These are phyloP conservation scores for Paraphaeosphaeria minitans DNA, from an alignment of 2,329 filamentous ascomycete species.

Conservation along the genomic window DNA sequence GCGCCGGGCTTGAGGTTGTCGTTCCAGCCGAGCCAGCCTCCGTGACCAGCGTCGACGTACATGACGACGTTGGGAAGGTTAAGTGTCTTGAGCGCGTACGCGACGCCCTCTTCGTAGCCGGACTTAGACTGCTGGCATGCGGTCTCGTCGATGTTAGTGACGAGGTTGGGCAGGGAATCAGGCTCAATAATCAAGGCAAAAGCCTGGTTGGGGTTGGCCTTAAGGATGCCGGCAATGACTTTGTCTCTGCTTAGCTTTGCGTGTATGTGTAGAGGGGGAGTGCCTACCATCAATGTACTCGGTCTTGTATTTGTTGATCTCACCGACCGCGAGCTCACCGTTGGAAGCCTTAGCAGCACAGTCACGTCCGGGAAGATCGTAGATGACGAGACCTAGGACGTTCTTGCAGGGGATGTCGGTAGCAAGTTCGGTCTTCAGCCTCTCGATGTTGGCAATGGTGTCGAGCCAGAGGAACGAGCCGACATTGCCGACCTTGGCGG, in stretches of 20 bases:
- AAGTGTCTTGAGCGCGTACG: slow-evolving; percentile 35
- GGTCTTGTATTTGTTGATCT: slow-evolving; percentile 31
- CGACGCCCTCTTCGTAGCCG: slow-evolving; percentile 36
- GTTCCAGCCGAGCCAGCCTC: slow-evolving; percentile 38
- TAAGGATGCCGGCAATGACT: slow-evolving; percentile 19
- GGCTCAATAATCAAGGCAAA: slow-evolving; percentile 39
- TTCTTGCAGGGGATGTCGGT: slow-evolving; percentile 8
- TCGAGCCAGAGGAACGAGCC: slow-evolving; percentile 11
- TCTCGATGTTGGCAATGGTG: slow-evolving; percentile 11
- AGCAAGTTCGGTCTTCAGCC: slow-evolving; percentile 6
- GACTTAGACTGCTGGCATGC: slow-evolving; percentile 31
- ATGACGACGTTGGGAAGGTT: slow-evolving; percentile 35
- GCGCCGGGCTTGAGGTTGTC: slow-evolving; percentile 36
- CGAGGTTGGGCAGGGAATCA: slow-evolving; percentile 33
- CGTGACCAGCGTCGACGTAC: slow-evolving; percentile 39
- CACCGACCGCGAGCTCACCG: slow-evolving; percentile 43
- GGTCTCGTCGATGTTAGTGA: slow-evolving; percentile 33
- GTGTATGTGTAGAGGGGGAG: slow-evolving; percentile 11
- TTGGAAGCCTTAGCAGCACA: slow-evolving; percentile 76
- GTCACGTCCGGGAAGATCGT: slow-evolving; percentile 91
- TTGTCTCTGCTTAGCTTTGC: slow-evolving; percentile 26
- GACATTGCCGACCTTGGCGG: slow-evolving; percentile 6
- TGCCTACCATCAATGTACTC: slow-evolving; percentile 31
- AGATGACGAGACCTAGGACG: slow-evolving; percentile 68
- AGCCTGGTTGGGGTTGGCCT: slow-evolving; percentile 22